Evolutionary conservation across 2,329 filamentous ascomycete species (phyloP), one percentile per base, ranked within the genome.

Genomic region (Talaromyces sp.): DNA sequence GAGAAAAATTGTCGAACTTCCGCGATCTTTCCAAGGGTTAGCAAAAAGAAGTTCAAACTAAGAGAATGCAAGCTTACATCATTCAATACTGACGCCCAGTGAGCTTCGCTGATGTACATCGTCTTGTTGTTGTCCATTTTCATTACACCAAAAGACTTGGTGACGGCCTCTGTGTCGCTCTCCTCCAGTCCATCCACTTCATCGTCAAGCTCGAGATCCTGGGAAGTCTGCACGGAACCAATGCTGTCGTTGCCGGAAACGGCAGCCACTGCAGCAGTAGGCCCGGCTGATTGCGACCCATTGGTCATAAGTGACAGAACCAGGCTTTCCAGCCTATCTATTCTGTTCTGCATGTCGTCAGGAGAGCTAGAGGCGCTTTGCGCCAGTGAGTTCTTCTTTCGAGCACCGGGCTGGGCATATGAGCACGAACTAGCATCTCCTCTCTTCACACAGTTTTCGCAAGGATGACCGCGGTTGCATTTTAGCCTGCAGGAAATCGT

Each of bases 311-410:
- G 77, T 30, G 92, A 96, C 66, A 98, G 78, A 64, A 98, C 93
- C 74, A 98, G 80, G 68, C 91, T 90, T 82, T 98, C 93, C 67
- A 98, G 83, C 69, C 93, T 87, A 80, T 98, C 93, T 78, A 98
- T 98, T 74, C 95, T 90, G 73, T 96, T 96, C 80, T 98, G 93
- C 93, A 98, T 97, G 77, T 97, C 93, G 82, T 96, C 93, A 56
- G 93, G 92, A 68, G 84, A 82, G 61, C 83, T 82, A 77, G 85
- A 78, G 57, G 78, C 67, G 59, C 78, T 84, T 75, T 88, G 85
- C 71, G 80, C 82, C 42, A 76, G 68, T 9, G 70, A 69, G 61
- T 76, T 87, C 82, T 91, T 96, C 77, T 91, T 95, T 68, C 91
- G 85, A 57, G 87, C 83, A 58, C 76, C 80, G 36, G 81, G 77